Evolutionary conservation across 2,329 filamentous ascomycete genomes (phyloP), one percentile per base, ranked within the genome.

Genomic region (Xylaria sp.): DNA sequence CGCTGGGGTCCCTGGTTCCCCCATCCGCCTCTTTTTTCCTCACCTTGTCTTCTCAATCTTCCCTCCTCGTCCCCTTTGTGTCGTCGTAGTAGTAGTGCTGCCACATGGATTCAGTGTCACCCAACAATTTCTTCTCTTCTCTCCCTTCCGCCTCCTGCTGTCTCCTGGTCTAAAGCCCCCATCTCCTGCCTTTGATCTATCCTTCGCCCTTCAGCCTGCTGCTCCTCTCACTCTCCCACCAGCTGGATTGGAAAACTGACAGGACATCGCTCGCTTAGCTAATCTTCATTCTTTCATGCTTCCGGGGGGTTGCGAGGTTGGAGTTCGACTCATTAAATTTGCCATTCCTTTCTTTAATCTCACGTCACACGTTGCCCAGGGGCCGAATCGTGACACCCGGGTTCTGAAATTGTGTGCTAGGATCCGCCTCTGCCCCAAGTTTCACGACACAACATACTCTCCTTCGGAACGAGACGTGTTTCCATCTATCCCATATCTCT

Each of bases 361-460:
- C 44, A 51, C 54, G 58, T 58, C 37, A 35, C 52, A 57, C 56
- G 55, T 63, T 34, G 57, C 42, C 57, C 46, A 60, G 56, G 56
- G 57, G 52, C 61, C 61, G 50, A 56, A 60, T 59, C 53, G 48
- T 58, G 54, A 54, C 59, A 62, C 60, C 54, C 55, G 57, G 54
- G 63, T 62, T 48, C 52, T 61, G 52, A 58, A 30, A 30, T 59
- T 61, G 63, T 64, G 62, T 68, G 59, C 64, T 60, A 61, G 65
- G 62, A 62, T 64, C 59, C 62, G 63, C 61, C 62, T 68, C 67
- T 58, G 61, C 60, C 60, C 66, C 62, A 67, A 30, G 23, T 30
- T 30, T 70, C 73, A 68, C 74, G 74, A 78, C 75, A 74, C 72
- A 64, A 68, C 68, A 61, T 60, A 68, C 72, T 69, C 72, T 60